Base-by-base conservation (phyloP, 768 basidiomycete genomes). In the Kwoniella pini region DNA sequence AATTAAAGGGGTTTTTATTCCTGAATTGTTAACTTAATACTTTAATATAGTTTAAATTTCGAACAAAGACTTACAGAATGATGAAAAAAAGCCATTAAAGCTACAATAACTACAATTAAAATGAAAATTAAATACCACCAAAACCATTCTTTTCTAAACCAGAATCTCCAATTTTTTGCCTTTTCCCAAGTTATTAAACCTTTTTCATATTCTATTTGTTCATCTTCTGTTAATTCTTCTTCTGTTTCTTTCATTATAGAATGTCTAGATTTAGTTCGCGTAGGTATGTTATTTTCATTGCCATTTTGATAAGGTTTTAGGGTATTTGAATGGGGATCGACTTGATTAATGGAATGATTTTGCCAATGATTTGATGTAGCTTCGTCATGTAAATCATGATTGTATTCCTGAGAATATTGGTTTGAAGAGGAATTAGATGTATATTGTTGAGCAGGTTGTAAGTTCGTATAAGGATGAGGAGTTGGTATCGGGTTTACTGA, bases 91-190 rank as follows among this genome's bases (percentile, higher is more conserved):
- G 67, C 59, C 68, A 75, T 70, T 4, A 75, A 54, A 21, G 54
- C 62, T 6, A 72, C 73, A 22, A 75, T 60, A 3, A 70, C 65
- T 11, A 49, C 61, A 27, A 72, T 59, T 9, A 75, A 27, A 2
- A 64, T 55, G 7, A 64, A 24, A 7, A 51, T 43, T 55, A 75
- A 38, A 57, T 75, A 75, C 51, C 74, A 68, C 66, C 66, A 64
- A n/a, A 64, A 64, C 77, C 77, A 78, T 55, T 73, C 71, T 54
- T 71, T 72, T 59, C 75, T 52, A 12, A 78, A 49, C 75, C 75
- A 78, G 60, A 73, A 78, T 45, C 69, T 67, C 75, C 75, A 76
- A 26, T 60, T 66, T 51, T 54, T 62, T 51, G 73, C 56, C 54
- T 63, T 62, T 24, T 65, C 57, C 77, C 77, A 78, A 44, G 76